Base-by-base conservation (phyloP, 1,284 basidiomycete species). In the Rhodotorula sp. region DNA sequence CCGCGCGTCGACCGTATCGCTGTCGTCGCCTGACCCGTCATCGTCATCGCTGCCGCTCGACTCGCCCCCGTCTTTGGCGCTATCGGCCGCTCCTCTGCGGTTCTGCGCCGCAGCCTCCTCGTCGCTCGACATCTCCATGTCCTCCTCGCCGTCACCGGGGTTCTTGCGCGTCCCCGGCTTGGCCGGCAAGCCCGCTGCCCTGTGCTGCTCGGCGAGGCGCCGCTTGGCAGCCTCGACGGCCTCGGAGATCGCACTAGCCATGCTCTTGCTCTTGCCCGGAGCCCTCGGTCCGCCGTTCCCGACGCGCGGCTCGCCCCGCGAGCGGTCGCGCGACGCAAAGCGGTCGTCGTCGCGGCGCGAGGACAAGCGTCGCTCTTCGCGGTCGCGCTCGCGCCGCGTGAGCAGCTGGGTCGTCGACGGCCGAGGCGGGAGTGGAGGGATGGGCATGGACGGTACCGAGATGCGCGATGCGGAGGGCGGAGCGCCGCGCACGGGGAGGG, bases 101-200 rank as follows among this genome's bases (percentile, higher is more conserved):
- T 27, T 17, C 55, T 61, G n/a, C 57, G n/a, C 44, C 13, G 49
- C 23, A 3, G 49, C 48, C 63, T 72, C 67, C 17, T 61, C 67
- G 2, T 61, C 67, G 50, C 64, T 66, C 21, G 65, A 64, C 48
- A 74, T 61, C 50, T 76, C 70, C 71, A 78, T 75, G 41, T 74
- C 72, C 42, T 61, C 64, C 58, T 74, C 72, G 25, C 57, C 67
- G 34, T 69, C 67, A 23, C 64, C 64, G 17, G 8, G 41, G 14
- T 10, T 34, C 19, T 17, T 46, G n/a, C 61, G 19, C 46, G 46
- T 27, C 19, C 25, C 50, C 7, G 23, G 19, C 7, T 25, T 52
- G n/a, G 42, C 8, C 3, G 45, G 19, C 44, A 23, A 8, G 9
- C 25, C 41, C 27, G 3, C 21, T 17, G n/a, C 46, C 1, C 45